Conservation (phyloP, 2,329 filamentous ascomycete genomes). For the Trichoderma pleuroti region DNA sequence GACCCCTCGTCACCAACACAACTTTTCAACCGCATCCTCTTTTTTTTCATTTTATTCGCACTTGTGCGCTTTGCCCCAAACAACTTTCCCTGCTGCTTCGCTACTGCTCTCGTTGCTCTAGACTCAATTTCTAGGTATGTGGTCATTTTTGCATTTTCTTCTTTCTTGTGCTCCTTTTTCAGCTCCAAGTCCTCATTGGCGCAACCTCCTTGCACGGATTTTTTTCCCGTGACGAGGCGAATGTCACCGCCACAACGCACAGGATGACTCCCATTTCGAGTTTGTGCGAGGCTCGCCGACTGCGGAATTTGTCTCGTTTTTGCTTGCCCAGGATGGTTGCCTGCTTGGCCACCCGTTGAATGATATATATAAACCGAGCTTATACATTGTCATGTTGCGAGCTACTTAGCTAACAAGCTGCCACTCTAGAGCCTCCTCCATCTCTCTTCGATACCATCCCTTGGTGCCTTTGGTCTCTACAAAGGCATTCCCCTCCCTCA, state of each 20-base stretch:
- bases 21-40: constrained; percentile 13
- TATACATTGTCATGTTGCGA: background rate
- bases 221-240: background rate
- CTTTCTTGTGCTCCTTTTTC: background rate
- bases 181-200: background rate
- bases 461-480: constrained; percentile 61
- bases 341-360: background rate
- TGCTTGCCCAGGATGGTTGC: background rate
- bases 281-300: background rate
- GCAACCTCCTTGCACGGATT: background rate
- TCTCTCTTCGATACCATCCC: constrained; percentile 8
- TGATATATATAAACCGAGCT: background rate
- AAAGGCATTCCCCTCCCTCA: constrained; percentile 54
- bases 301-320: background rate
- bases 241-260: constrained; percentile 14
- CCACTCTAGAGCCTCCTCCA: background rate
- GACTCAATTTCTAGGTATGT: constrained; percentile 9
- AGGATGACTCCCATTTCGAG: background rate
- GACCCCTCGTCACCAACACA: constrained; percentile 17
- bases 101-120: background rate
- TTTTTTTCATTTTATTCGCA: background rate
- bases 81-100: background rate
- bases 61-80: background rate
- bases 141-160: background rate
- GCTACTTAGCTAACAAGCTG: background rate